A percentile compares a stretch with the other conserved stretches of the same genome.
phyloP scores from a whole-genome alignment of 1,139 yeast species.

The Debaryomyces subglobosus region DNA sequence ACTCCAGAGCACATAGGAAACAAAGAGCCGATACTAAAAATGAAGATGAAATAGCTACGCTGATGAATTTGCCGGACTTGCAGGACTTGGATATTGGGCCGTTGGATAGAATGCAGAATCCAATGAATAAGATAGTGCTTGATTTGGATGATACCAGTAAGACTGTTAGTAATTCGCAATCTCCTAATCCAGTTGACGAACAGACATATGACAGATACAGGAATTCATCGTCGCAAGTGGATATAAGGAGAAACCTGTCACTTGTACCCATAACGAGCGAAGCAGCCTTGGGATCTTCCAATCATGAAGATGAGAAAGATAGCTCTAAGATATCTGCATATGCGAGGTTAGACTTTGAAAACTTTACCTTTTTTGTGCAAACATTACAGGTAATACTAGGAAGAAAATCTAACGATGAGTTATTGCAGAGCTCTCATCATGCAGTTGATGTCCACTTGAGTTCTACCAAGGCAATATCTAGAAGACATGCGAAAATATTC shows the following conservation, averaged over 20 bases:
- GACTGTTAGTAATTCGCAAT: constrained; percentile 22
- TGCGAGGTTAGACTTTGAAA: constrained; percentile 90
- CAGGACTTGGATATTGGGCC: constrained; percentile 16
- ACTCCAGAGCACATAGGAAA: not conserved
- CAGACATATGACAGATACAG: not conserved
- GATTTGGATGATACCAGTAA: constrained; percentile 15
- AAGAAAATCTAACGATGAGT: constrained; percentile 77
- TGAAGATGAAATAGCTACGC: constrained; percentile 2
- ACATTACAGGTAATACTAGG: constrained; percentile 93
- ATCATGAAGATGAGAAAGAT: constrained; percentile 24
- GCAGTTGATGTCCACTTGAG: constrained; percentile 92
- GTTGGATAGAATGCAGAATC: constrained; percentile 14
- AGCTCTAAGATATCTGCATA: constrained; percentile 78
- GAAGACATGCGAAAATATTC: constrained; percentile 92
- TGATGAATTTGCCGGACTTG: constrained; percentile 7
- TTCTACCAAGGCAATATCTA: constrained; percentile 85
- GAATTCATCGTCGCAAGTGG: constrained; percentile 4
- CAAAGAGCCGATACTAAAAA: not conserved
- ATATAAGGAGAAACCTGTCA: constrained; percentile 15
- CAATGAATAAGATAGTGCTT: constrained; percentile 8
- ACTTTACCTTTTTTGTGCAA: constrained; percentile 92
- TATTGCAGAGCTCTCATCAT: constrained; percentile 49
- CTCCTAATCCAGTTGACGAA: constrained; percentile 15
- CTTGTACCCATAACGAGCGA: constrained; percentile 27
- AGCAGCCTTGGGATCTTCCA: constrained; percentile 22